Evolutionary conservation across 768 basidiomycete species (phyloP).

Genomic region (Hygrophoropsis aurantiaca): DNA sequence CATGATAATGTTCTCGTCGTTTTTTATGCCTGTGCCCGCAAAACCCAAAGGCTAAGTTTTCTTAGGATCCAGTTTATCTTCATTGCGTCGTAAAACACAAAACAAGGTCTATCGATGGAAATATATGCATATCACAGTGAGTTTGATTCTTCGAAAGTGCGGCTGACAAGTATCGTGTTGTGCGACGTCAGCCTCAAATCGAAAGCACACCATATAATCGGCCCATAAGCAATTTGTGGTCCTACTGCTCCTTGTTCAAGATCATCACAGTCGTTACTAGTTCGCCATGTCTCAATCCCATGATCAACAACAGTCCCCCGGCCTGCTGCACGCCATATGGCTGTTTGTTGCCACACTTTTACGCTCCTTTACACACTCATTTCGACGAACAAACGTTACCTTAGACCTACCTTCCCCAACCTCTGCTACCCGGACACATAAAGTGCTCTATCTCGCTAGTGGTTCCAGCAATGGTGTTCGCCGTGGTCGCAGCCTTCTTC

Average conservation of each 20-base stretch:
- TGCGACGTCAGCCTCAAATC: constrained; percentile 2
- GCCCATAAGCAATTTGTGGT: neutral
- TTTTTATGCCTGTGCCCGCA: too few species aligned
- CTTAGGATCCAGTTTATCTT: too few species aligned
- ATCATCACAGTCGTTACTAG: constrained; percentile 4
- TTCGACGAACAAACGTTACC: neutral
- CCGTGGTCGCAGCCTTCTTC: neutral
- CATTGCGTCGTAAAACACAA: too few species aligned
- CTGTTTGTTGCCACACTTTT: constrained; percentile 2
- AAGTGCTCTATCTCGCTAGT: neutral
- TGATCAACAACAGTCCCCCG: neutral
- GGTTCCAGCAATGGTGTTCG: neutral
- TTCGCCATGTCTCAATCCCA: neutral
- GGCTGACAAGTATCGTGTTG: neutral
- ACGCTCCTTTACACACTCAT: neutral
- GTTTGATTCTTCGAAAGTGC: neutral
- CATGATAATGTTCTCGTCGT: too few species aligned
- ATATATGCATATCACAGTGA: neutral
- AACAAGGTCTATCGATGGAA: constrained; percentile 2
- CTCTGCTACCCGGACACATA: neutral
- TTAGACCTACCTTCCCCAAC: constrained; percentile 1
- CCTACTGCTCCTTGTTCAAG: neutral
- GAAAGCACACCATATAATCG: neutral
- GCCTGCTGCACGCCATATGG: constrained; percentile 2
- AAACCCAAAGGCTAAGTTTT: too few species aligned